A percentile compares a stretch with the other conserved stretches of the same genome.
phyloP scores from a whole-genome alignment of 1,139 yeast genomes.

The Nakaseomyces delphensis region DNA sequence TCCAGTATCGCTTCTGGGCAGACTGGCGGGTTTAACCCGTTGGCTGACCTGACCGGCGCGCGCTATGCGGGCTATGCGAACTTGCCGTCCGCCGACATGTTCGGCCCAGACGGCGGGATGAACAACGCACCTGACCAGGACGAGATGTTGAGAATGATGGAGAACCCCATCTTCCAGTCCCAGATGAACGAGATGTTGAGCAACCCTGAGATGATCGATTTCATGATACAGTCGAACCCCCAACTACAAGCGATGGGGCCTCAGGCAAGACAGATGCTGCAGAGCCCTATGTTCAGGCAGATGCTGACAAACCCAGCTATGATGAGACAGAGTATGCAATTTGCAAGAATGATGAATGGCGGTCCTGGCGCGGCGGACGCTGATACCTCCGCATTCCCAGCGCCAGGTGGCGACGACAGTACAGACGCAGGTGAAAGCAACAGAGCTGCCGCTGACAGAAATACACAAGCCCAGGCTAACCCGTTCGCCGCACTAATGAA shows the following conservation, averaged over 20 bases:
- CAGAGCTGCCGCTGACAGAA: neutral
- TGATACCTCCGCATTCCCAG: conserved; percentile 31
- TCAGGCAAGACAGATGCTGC: conserved; percentile 77
- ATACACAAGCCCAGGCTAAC: conserved; percentile 37
- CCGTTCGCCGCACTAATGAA: conserved; percentile 46
- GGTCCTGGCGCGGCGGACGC: conserved; percentile 15
- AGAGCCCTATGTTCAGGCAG: conserved; percentile 73
- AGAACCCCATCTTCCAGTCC: conserved; percentile 71
- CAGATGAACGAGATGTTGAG: conserved; percentile 70
- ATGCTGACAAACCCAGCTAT: conserved; percentile 81
- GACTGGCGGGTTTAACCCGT: conserved; percentile 78
- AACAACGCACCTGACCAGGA: conserved; percentile 60
- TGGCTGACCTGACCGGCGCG: conserved; percentile 90
- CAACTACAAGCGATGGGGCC: conserved; percentile 83
- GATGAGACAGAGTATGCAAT: conserved; percentile 73
- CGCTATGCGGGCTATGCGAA: conserved; percentile 85
- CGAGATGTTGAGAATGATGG: conserved; percentile 64
- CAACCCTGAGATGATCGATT: conserved; percentile 78
- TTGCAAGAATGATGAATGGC: conserved; percentile 46
- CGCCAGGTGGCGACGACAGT: conserved; percentile 30
- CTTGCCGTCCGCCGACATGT: conserved; percentile 79
- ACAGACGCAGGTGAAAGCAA: conserved; percentile 7
- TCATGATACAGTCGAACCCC: conserved; percentile 74
- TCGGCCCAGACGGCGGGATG: conserved; percentile 95
- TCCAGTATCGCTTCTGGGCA: conserved; percentile 72